A percentile compares a stretch with the other conserved stretches of the same genome.
Evolutionary conservation across 148 eudicot genomes (phyloP).

Genomic region (Polygonum aviculare): DNA sequence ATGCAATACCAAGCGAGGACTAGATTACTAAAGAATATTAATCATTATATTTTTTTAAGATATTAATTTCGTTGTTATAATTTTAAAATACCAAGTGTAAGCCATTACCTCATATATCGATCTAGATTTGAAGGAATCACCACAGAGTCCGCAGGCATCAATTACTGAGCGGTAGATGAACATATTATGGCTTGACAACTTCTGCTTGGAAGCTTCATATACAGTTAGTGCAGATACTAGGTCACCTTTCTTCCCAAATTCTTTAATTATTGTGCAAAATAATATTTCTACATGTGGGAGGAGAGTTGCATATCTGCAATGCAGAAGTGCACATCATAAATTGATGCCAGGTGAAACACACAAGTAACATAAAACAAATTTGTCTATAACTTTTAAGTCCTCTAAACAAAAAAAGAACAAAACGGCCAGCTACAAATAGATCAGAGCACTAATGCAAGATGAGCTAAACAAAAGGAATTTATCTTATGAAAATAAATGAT

Average conservation of each 20-base stretch:
- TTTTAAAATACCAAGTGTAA: neutral
- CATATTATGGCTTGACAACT: constrained; percentile 58
- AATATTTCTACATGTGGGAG: constrained; percentile 48
- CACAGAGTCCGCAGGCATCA: constrained; percentile 88
- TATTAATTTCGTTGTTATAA: neutral
- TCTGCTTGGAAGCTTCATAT: constrained; percentile 72
- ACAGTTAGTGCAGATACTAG: constrained; percentile 57
- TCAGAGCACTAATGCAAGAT: neutral
- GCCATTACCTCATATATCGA: constrained; percentile 74
- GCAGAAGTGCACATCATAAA: constrained; percentile 7
- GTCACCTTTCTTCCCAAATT: constrained; percentile 80
- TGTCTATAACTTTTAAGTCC: neutral
- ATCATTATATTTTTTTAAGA: neutral
- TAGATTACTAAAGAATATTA: neutral
- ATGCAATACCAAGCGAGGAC: neutral
- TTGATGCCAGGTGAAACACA: neutral
- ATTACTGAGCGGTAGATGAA: constrained; percentile 78
- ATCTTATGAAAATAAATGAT: neutral
- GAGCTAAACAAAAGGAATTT: neutral
- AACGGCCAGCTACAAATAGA: neutral
- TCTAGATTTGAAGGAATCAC: constrained; percentile 69
- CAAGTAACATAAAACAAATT: neutral
- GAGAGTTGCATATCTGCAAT: constrained; percentile 64
- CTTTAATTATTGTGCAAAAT: constrained; percentile 60
- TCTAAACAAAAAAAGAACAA: neutral